Evolutionary conservation across 768 basidiomycete species (phyloP).

Genomic region (Chalciporus chontae): DNA sequence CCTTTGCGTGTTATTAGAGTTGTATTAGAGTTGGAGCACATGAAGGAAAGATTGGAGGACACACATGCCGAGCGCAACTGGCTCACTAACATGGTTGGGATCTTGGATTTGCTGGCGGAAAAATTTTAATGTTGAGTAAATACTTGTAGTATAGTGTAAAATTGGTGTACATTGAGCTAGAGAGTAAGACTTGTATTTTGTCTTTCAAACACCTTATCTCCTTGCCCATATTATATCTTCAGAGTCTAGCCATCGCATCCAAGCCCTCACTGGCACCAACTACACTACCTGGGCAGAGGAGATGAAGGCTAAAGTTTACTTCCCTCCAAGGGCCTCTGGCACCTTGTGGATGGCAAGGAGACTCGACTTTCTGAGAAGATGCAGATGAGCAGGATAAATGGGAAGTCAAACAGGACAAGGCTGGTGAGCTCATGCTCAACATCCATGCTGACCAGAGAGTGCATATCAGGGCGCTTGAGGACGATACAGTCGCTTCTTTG

Average conservation of each 20-base stretch:
- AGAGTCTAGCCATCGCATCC: no score
- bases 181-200: no score
- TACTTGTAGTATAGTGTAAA: no score
- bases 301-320: conserved; percentile 5
- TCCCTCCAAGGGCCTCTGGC: conserved; percentile 3
- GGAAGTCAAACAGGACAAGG: conserved; percentile 2
- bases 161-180: no score
- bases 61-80: neutral
- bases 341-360: neutral
- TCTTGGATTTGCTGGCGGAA: no score
- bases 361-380: no score
- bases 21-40: no score
- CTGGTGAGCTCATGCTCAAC: conserved; percentile 2
- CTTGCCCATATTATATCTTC: no score
- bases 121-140: no score
- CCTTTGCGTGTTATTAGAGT: no score
- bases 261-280: neutral
- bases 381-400: neutral
- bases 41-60: no score
- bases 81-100: neutral
- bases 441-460: neutral
- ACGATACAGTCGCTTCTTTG: neutral
- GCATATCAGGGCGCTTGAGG: neutral
- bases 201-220: no score
- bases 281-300: conserved; percentile 4